Evolutionary conservation across 352 stramenopile genomes (phyloP), one percentile per base, ranked within the genome.

Genomic region (Phytophthora sp.): DNA sequence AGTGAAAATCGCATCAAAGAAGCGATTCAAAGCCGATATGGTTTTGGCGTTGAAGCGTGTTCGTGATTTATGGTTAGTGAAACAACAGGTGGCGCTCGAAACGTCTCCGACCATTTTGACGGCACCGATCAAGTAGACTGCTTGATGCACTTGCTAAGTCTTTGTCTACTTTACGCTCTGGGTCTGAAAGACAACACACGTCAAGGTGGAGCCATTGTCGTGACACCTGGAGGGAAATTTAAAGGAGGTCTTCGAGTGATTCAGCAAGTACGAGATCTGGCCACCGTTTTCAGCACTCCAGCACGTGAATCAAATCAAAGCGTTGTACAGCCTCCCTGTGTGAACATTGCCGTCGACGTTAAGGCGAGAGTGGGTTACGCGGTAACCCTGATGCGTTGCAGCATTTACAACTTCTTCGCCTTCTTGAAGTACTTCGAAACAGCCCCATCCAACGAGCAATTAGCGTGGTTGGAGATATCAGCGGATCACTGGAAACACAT

Each of bases 111-210:
- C n/a, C 27, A 65, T 26, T 65, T 57, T 27, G n/a, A 0, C 5
- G 15, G 1, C 7, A 46, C 57, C 0, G 57, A 65, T 55, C 57
- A 57, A 33, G 57, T 65, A 1, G 36, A 52, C 29, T 65, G 36
- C 13, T 18, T 53, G 1, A 53, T 65, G 36, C 45, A 53, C 13
- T 29, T 57, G 5, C 20, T 46, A 0, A 64, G 33, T 20, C 11
- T 64, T 3, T 56, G 45, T 13, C 26, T 57, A 3, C 15, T 64
- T 3, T 57, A 42, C 13, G 45, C 56, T 1, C 35, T 64, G 7
- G 35, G 35, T 3, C 6, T 64, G 2, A 64, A 64, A 51, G 45
- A 64, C 3, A 64, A 56, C 20, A 45, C 56, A 0, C 6, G 35
- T 7, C 36, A 35, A 1, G 18, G 36, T 27, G 56, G 21, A 3